Evolutionary conservation across 2,329 filamentous ascomycete genomes (phyloP), one percentile per base, ranked within the genome.

Genomic region (Stemphylium lycopersici): DNA sequence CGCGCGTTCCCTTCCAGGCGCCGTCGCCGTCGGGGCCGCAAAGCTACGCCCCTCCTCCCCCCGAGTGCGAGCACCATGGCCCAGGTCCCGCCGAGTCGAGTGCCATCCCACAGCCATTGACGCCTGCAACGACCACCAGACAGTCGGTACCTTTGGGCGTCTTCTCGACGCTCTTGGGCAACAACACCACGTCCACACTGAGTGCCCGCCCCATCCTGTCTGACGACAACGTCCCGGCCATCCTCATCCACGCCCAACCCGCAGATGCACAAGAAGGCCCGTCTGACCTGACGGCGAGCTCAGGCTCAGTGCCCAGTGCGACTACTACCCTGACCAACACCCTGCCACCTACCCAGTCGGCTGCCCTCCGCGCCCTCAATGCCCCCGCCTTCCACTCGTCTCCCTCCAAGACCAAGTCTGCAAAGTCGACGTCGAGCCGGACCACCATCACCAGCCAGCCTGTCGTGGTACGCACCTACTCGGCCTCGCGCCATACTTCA

Each of bases 381-480:
- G 70, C 72, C 34, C 71, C 71, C 39, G 70, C 72, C 50, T 74
- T 74, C 59, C 71, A 73, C 46, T 69, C 70, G 39, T 66, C 70
- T 24, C 65, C 56, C 48, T 36, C 60, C 47, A 70, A 67, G 53
- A 67, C 58, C 65, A 72, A 73, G 57, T 60, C 69, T 24, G 66
- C 70, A 50, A 76, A 77, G 59, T 76, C 74, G 2, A 66, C 71
- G 4, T 74, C 69, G 15, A 75, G 72, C 60, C 68, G 65, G 39
- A 70, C 71, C 37, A 77, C 77, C 31, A 55, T 77, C 33, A 76
- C 75, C 10, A 76, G 76, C 38, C 77, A 77, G 60, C 77, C 77
- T 8, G 77, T 79, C 40, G 72, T 79, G 20, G 77, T 79, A 45
- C 73, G 72, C 48, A 76, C 76, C 16, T 77, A 78, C 52, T 75